Percentiles rank a stretch among this genome's conserved stretches.
Conservation (phyloP, 192 early-diverging fungal genomes). For the Gonapodya sp. region DNA sequence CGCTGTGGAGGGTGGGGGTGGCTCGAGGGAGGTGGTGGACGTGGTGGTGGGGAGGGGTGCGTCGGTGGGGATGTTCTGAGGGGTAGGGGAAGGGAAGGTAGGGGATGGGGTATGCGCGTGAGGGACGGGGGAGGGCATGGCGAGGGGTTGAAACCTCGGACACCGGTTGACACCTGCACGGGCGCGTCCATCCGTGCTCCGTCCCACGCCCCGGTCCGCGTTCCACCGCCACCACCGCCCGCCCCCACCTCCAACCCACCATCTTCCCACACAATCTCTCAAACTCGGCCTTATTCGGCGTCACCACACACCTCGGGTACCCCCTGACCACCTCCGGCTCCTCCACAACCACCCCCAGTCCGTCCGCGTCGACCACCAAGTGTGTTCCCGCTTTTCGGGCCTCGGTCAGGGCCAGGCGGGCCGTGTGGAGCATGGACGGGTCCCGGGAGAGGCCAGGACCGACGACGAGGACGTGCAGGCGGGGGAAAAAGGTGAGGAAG, state of each 20-base stretch:
- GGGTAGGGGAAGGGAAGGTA: background rate
- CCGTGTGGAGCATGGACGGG: slow-evolving; percentile 49
- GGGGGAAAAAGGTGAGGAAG: slow-evolving; percentile 40
- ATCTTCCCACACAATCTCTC: slow-evolving; percentile 54
- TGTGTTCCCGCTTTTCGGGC: slow-evolving; percentile 51
- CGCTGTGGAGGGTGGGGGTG: background rate
- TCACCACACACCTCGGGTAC: slow-evolving; percentile 66
- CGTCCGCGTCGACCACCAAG: slow-evolving; percentile 93
- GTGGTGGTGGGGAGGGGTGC: background rate
- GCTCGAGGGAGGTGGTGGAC: background rate
- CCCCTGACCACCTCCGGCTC: slow-evolving; percentile 60
- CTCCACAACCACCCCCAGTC: slow-evolving; percentile 62
- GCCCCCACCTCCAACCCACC: slow-evolving; percentile 11
- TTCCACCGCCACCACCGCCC: background rate
- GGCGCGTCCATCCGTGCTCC: background rate
- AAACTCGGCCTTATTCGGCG: slow-evolving; percentile 86
- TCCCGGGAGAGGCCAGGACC: slow-evolving; percentile 89
- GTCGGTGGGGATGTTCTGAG: background rate
- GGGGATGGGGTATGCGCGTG: background rate
- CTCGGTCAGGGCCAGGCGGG: slow-evolving; percentile 54
- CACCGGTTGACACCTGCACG: background rate
- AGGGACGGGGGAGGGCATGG: background rate
- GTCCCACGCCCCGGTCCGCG: background rate
- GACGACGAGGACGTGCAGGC: slow-evolving; percentile 75
- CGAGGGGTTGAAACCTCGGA: background rate